Evolutionary conservation across 495 filamentous ascomycete species (phyloP).

Genomic region (Xylaria intraflava): DNA sequence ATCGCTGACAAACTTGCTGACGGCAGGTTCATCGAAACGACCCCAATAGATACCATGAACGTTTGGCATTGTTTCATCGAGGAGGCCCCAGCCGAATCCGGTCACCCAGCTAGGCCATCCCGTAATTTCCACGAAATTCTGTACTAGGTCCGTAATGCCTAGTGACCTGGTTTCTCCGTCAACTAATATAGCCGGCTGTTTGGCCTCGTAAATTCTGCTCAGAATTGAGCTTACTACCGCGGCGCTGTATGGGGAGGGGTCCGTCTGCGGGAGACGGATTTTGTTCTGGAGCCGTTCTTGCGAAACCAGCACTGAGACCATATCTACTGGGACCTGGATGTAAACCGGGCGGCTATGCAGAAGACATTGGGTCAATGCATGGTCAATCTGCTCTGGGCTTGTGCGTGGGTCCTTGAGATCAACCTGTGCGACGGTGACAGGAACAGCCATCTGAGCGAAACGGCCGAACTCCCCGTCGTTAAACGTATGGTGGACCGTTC

Average conservation of each 20-base stretch:
- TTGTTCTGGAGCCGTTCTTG: conserved; percentile 52
- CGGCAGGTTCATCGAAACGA: conserved; percentile 55
- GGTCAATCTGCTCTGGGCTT: conserved; percentile 61
- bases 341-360: conserved; percentile 64
- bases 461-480: conserved; percentile 72
- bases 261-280: conserved; percentile 52
- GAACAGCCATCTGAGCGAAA: conserved; percentile 60
- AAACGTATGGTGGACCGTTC: conserved; percentile 69
- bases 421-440: conserved; percentile 56
- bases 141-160: conserved; percentile 57
- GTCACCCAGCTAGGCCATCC: conserved; percentile 64
- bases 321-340: conserved; percentile 66
- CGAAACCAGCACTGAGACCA: conserved; percentile 63
- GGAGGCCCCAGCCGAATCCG: conserved; percentile 72
- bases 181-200: conserved; percentile 66
- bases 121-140: conserved; percentile 57
- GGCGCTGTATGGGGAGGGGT: conserved; percentile 58
- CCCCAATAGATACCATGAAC: conserved; percentile 74
- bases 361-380: conserved; percentile 63
- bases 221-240: conserved; percentile 62
- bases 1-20: conserved; percentile 56
- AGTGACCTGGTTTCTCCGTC: conserved; percentile 73
- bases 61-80: conserved; percentile 60
- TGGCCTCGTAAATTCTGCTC: conserved; percentile 58
- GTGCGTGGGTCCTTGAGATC: conserved; percentile 55